Evolutionary conservation across 371 early-diverging fungal genomes (phyloP), one percentile per base, ranked within the genome.

Genomic region (Mycotypha africana): DNA sequence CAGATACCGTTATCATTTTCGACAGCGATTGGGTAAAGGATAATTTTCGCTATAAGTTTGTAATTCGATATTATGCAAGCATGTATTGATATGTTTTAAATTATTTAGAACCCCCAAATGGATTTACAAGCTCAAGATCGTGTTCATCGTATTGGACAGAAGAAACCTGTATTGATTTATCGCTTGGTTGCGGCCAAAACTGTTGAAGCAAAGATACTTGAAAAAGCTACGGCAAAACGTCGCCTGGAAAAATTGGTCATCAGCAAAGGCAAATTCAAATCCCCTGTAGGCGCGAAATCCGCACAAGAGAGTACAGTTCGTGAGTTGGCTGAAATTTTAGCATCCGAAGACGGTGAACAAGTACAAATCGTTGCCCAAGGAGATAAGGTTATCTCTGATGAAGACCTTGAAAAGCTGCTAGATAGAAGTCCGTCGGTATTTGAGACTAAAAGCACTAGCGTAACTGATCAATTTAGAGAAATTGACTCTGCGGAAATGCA

Each of bases 91-190:
- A 11, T 35, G 7, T 35, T 10, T 15, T 38, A 35, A 17, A 38
- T 20, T 6, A 4, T 1, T 15, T 9, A 82, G 90, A 96, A 98
- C 59, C 97, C 97, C 15, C 95, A 94, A 81, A 93, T 91, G 83
- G 98, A 98, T 65, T 69, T 96, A 38, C 97, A 98, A 62, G 98
- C 96, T 3, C 93, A 94, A 72, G 98, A 97, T 59, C 83, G 98
- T 45, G 95, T 90, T 9, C 98, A 98, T 65, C 84, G 98, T 49
- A 89, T 97, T 47, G 98, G 98, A 6, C 98, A 98, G 57, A 89
- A 83, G 12, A 86, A 82, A 35, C 91, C 91, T 1, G 97, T 98
- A 0, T 71, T 90, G 36, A 82, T 98, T 26, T 96, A 93, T 62
- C 78, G 97, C 8, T 70, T 98, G 4, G 83, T 91, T 19, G 81